phyloP scores from a whole-genome alignment of 306 rosid species.

The Pterocarpus santalinus region DNA sequence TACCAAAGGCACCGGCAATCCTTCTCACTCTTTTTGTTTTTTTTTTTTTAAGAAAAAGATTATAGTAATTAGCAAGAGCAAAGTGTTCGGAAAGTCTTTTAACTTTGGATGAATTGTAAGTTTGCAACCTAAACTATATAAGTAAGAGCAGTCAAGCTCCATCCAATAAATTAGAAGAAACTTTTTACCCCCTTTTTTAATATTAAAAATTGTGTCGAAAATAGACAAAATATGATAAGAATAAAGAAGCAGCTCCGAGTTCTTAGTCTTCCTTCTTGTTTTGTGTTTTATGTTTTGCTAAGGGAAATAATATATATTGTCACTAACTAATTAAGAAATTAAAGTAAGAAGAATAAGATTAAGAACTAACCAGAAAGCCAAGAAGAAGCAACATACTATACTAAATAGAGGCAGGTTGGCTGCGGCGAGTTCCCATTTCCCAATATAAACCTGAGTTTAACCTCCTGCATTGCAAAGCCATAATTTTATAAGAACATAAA shows the following conservation, averaged over 20 bases:
- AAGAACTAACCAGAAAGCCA: conserved; percentile 56
- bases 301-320: background rate
- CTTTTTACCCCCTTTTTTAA: too few species aligned
- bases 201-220: background rate
- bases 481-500: background rate
- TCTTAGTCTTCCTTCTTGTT: background rate
- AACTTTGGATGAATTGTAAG: too few species aligned
- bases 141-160: background rate
- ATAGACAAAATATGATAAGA: background rate
- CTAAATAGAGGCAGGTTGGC: conserved; percentile 20
- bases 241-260: conserved; percentile 6
- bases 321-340: background rate
- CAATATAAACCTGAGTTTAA: conserved; percentile 20
- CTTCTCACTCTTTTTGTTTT: too few species aligned
- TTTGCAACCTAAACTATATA: too few species aligned
- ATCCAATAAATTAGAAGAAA: background rate
- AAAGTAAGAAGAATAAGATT: conserved; percentile 21
- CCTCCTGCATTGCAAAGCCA: conserved; percentile 54
- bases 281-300: background rate
- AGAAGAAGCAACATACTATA: conserved; percentile 33
- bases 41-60: too few species aligned
- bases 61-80: too few species aligned
- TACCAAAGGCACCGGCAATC: too few species aligned
- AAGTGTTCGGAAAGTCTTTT: too few species aligned
- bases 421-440: conserved; percentile 36